Base-by-base conservation (phyloP, 2,329 filamentous ascomycete genomes). In the Verticillium longisporum region DNA sequence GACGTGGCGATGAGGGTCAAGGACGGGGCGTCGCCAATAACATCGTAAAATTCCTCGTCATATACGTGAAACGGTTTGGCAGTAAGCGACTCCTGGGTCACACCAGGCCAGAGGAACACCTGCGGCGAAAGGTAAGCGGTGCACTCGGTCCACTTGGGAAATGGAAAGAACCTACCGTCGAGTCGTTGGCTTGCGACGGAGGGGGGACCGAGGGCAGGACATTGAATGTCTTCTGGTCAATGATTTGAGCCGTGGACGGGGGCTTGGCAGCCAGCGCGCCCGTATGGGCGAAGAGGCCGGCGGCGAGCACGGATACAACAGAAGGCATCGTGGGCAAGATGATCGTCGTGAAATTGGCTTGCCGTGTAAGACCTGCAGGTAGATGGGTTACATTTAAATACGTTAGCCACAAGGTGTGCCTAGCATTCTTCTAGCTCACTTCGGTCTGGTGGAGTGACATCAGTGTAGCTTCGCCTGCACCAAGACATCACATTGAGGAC, bases 11-110 rank as follows among this genome's bases (percentile, higher is more conserved):
- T 75, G 14, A 83, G 69, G 1, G 82, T 82, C 63, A 84, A 67
- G 0, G 79, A 78, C 0, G 83, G 81, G 45, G 78, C 71, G 0
- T 67, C 37, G 4, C 83, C 83, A 21, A 85, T 76, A 7, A 85
- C 72, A 32, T 78, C 71, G 57, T 75, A 72, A 60, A 85, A 85
- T 18, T 78, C 79, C 0, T 77, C 69, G 56, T 84, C 78, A 64
- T 82, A 85, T 60, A 83, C 70, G 61, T 72, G 74, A 63, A 77
- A 77, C 10, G 76, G 73, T 66, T 71, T 77, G 21, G 71, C 72
- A 1, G 62, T 60, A 1, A 80, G 71, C 9, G 70, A 73, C 15
- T 75, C 72, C 9, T 72, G 60, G 0, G 74, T 74, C 31, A 75
- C 69, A 1, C 78, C 78, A 0, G 79, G 78, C n/a, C 78, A 80